Conservation (phyloP, 495 filamentous ascomycete genomes). For the Aspergillus affinis region DNA sequence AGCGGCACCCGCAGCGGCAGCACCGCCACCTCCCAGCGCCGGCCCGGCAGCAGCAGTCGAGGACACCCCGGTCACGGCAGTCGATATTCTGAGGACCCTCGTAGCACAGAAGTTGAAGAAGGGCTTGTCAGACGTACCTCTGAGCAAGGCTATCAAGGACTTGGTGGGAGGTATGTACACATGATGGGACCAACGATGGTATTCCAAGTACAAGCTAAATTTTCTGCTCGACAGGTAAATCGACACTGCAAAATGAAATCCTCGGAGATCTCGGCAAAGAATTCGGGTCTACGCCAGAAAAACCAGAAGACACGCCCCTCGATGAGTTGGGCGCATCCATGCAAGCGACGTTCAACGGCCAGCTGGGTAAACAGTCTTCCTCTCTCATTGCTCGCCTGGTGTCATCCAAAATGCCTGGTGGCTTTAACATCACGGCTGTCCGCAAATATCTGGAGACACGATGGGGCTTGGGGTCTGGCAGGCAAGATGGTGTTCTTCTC, state of each 20-base stretch:
- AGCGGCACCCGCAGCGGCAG: slow-evolving; percentile 52
- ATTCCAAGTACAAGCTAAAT: not conserved
- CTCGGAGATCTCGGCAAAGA: slow-evolving; percentile 95
- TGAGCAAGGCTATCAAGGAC: slow-evolving; percentile 98
- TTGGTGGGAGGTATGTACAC: slow-evolving; percentile 82
- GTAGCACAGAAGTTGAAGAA: slow-evolving; percentile 99
- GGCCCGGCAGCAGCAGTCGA: slow-evolving; percentile 88
- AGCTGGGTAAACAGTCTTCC: slow-evolving; percentile 94
- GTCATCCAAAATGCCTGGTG: slow-evolving; percentile 98
- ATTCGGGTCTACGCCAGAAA: slow-evolving; percentile 96
- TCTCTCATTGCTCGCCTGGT: slow-evolving; percentile 92
- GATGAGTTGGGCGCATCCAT: slow-evolving; percentile 94
- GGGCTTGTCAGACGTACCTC: slow-evolving; percentile 78
- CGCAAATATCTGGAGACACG: slow-evolving; percentile 92
- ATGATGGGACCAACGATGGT: not conserved
- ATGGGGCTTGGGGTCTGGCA: slow-evolving; percentile 84
- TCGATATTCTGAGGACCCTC: slow-evolving; percentile 85
- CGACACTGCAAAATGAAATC: slow-evolving; percentile 96
- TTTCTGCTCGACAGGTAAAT: slow-evolving; percentile 65
- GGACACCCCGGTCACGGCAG: slow-evolving; percentile 80
- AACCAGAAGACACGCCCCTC: slow-evolving; percentile 94
- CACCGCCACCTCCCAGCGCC: slow-evolving; percentile 64
- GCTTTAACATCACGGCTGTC: slow-evolving; percentile 95
- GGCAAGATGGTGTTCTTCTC: slow-evolving; percentile 89
- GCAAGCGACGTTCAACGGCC: slow-evolving; percentile 97